Base-by-base conservation (phyloP, 345 rosid genomes). In the Lagerstroemia speciosa region DNA sequence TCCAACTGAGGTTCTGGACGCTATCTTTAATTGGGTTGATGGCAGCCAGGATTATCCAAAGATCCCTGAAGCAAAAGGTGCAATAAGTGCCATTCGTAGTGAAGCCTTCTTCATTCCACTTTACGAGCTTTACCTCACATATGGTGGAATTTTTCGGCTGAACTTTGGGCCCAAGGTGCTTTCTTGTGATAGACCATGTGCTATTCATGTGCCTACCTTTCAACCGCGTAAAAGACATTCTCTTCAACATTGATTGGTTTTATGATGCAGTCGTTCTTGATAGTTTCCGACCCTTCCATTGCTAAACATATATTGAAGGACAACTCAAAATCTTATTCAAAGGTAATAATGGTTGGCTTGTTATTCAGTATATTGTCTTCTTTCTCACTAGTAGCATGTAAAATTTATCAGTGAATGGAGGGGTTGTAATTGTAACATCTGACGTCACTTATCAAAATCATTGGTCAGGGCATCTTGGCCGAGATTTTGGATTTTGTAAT, bases 401-500 rank as follows among this genome's bases (percentile, higher is more conserved):
- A 15, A 65, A 16, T 30, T 10, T 66, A 64, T 3, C 12, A 43
- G 36, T 22, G 22, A 67, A 31, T 67, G 27, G 57, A 31, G 24
- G 40, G 16, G 45, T 64, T 37, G 31, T 20, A 10, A 10, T 64
- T 37, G 31, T 20, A 10, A 10, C 41, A 20, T 16, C 45, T 22
- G 1, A 66, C 6, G 63, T 20, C 34, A 64, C 19, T 68, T 32
- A 57, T 34, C 58, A 61, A 48, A 69, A 14, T 24, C 69, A 52
- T 73, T 46, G 58, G 78, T 74, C 80, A 93, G 98, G 98, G 97
- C 68, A 82, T 93, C 67, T 74, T 93, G 69, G 96, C 94, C 66
- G 98, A 93, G 76, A 93, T 93, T 83, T 80, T 93, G 62, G 94
- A 93, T 6, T 93, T 93, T 86, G 98, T 93, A 31, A 93, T 93